These are phyloP conservation scores for Moniliophthora roreri DNA, from an alignment of 1,284 basidiomycete species.

Conservation along the genomic window DNA sequence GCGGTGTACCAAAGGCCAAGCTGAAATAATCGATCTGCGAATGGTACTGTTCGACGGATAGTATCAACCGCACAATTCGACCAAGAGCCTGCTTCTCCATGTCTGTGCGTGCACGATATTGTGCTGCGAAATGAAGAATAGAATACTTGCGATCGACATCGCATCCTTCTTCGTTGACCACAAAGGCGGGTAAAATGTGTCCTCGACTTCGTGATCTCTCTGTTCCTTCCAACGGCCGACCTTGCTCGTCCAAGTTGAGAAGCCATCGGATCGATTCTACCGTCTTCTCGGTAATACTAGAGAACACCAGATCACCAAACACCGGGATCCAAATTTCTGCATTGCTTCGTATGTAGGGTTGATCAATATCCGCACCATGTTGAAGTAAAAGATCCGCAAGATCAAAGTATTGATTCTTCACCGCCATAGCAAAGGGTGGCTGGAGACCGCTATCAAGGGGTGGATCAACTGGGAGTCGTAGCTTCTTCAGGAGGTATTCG, in stretches of 20 bases:
- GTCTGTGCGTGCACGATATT: background rate
- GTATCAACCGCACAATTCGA: constrained; percentile 2
- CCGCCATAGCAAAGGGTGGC: constrained; percentile 4
- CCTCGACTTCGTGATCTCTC: background rate
- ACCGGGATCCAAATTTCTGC: background rate
- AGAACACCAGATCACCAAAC: constrained; percentile 4
- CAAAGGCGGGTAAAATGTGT: background rate
- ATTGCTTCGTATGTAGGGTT: background rate
- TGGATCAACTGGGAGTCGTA: constrained; percentile 6
- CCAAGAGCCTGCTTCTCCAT: background rate
- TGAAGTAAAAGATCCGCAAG: constrained; percentile 5
- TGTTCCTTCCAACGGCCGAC: background rate
- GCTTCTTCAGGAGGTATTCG: constrained; percentile 1
- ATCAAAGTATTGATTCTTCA: constrained; percentile 6
- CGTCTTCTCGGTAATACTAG: constrained; percentile 5
- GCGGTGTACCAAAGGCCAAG: background rate
- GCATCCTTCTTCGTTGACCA: background rate
- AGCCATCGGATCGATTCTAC: constrained; percentile 7
- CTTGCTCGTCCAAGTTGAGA: background rate
- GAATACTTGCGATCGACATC: too few species aligned
- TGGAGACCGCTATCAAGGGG: background rate
- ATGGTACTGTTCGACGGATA: background rate
- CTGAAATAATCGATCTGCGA: background rate
- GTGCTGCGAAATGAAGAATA: constrained; percentile 1
- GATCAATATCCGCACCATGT: constrained; percentile 8